Evolutionary conservation across 768 basidiomycete genomes (phyloP), one percentile per base, ranked within the genome.

Genomic region (Scleroderma citrinum): DNA sequence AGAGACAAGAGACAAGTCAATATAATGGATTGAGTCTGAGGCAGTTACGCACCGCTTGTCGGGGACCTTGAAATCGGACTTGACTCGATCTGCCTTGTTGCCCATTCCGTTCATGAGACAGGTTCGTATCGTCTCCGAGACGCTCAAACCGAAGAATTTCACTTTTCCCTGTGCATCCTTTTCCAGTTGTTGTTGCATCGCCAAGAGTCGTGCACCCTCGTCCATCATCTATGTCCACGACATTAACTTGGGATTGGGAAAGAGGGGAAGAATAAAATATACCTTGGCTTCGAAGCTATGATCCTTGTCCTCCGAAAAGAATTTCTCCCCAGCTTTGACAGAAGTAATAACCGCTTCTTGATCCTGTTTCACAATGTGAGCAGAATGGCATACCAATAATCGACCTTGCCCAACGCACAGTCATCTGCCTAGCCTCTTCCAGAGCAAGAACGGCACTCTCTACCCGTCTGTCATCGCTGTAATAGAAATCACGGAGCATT

Each of bases 271-370:
- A 6, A 46, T 7, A 17, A 16, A n/a, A 56, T 65, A 17, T 45
- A 87, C 93, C 80, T 88, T 95, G 6, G 93, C 84, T 66, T 99
- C 96, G 62, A 97, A 98, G 0, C 68, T 56, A 2, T 84, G 76
- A 55, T 98, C 93, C 65, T 93, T 97, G 62, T 98, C 92, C 62
- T 99, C 93, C 1, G 83, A 85, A 61, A 98, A 93, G 68, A 89
- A 92, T 62, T 93, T 97, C 52, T 91, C 87, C 1, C 94, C 92
- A 16, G 81, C 75, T 61, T 85, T 85, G 47, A 95, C 78, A 14
- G 83, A 77, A 0, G 77, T 72, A 32, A 93, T 75, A 59, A 80
- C 83, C 2, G 90, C 78, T 14, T 71, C 58, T 39, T 83, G 81
- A 65, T 93, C 87, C 92, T 96, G 54, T 3, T 17, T 14, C 31